Base-by-base conservation (phyloP, 2,329 filamentous ascomycete species). In the Ophiognomonia clavigignenti-juglandacearum region DNA sequence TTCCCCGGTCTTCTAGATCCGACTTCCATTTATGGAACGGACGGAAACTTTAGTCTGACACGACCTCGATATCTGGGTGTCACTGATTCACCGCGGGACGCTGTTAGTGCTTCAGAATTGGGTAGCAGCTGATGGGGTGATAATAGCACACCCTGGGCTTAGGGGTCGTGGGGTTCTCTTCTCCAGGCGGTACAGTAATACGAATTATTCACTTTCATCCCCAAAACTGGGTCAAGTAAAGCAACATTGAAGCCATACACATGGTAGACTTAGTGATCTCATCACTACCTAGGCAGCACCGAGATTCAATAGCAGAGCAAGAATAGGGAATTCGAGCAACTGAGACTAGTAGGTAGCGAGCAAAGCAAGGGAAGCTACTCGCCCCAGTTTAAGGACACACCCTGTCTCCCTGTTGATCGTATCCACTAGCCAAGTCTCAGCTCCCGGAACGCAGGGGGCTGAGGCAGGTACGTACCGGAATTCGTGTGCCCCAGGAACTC, bases 11-110 rank as follows among this genome's bases (percentile, higher is more conserved):
- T 35, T 22, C 31, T 22, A 32, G 35, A 32, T 31, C 43, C 43
- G 43, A 18, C 43, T 45, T 45, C 43, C 43, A 45, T 32, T 38
- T 45, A 31, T 45, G 43, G 43, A 39, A 38, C 43, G 43, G 43
- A 45, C n/a, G n/a, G n/a, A n/a, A n/a, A 22, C 34, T 14, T 19
- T 18, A 22, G 29, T 19, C 24, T 34, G 29, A 34, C 32, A 34
- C 32, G 11, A 34, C 32, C 9, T 34, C 32, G 32, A 14, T 34
- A 34, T 34, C 32, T 16, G 5, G 6, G 16, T 34, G 16, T 16
- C 32, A 16, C 32, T 11, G 32, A 34, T 16, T 18, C n/a, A 8
- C n/a, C n/a, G 14, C 14, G 32, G 14, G 13, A 16, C 32, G 6
- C 9, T 7, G 32, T 34, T 34, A 34, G 32, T 16, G 32, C 32